Percentiles rank a stretch among this genome's conserved stretches.
These are phyloP conservation scores for Kwoniella heveanensis DNA, from an alignment of 768 basidiomycete genomes.

Conservation along the genomic window DNA sequence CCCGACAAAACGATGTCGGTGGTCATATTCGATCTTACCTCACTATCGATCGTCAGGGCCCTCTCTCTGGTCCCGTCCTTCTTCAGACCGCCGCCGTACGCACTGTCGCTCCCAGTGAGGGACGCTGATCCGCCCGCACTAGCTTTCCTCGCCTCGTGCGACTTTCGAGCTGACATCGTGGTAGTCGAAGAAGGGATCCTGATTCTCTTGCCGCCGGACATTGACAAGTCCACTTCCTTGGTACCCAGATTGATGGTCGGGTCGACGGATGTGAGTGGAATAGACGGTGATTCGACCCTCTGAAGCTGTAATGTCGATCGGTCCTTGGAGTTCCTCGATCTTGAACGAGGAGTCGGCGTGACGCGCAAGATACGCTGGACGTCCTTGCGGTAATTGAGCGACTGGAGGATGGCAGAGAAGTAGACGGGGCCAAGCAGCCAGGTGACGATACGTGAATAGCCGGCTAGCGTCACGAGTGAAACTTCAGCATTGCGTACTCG, in stretches of 20 bases:
- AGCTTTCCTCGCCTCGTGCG: not conserved
- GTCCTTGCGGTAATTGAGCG: constrained; percentile 20
- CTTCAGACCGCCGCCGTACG: not conserved
- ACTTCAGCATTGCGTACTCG: not conserved
- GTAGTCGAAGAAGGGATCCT: not conserved
- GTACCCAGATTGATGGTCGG: not conserved
- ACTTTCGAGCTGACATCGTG: not conserved
- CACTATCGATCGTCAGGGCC: not conserved
- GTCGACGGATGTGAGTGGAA: constrained; percentile 6
- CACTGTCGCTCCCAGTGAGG: not conserved
- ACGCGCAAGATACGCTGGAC: constrained; percentile 15
- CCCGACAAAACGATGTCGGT: constrained; percentile 7
- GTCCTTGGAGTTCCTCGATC: not conserved
- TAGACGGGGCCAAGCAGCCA: constrained; percentile 24
- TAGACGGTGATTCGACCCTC: constrained; percentile 1
- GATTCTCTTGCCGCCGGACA: not conserved
- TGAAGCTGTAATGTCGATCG: constrained; percentile 5
- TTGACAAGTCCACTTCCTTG: not conserved
- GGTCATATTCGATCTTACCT: not conserved
- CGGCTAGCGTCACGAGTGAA: too few species aligned
- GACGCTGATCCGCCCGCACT: not conserved
- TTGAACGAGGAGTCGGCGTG: constrained; percentile 3
- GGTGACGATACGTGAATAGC: constrained; percentile 21
- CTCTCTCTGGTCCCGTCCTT: not conserved
- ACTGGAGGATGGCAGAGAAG: constrained; percentile 23